Evolutionary conservation across 2,329 filamentous ascomycete species (phyloP), one percentile per base, ranked within the genome.

Genomic region (Pyricularia pennisetigena): DNA sequence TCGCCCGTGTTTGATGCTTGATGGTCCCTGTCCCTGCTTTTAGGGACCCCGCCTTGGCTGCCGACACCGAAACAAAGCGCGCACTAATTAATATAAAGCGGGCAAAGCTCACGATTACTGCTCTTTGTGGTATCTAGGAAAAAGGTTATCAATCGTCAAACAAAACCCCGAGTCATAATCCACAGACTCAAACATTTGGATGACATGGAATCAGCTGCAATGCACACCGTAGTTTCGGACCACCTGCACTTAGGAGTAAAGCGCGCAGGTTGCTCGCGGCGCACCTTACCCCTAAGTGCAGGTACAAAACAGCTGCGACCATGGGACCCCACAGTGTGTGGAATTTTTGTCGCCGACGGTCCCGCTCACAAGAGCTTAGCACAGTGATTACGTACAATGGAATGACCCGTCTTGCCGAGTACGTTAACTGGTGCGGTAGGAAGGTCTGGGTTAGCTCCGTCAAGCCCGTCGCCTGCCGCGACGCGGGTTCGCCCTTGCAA

Each of bases 191-290:
- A 26, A 23, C n/a, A 26, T 61, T 14, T 61, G 12, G 57, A 23
- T 61, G 24, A 24, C n/a, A 61, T 57, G 54, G 54, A 24, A n/a
- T 2, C 14, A 61, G n/a, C n/a, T 24, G 32, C 23, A 26, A 29
- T 32, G 20, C 32, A 66, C 64, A 65, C 29, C 41, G 41, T 49
- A 16, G 30, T 24, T 66, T 66, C 64, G 69, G 69, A 63, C 63
- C 68, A 69, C 68, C 68, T 71, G 69, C 70, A 71, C 69, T 72
- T 72, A 72, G 71, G 64, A 64, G 68, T 66, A 68, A 62, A 32
- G 66, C 54, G 24, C 26, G 57, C 57, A 61, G 57, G n/a, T 61
- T 24, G 10, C 16, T 26, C 57, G 26, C 23, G 57, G 57, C 57
- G 41, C 57, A 61, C 57, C 57, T 61, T 61, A 61, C 57, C 57